Base-by-base conservation (phyloP, 805 yeast genomes). In the Diddensiella santjacobensis region DNA sequence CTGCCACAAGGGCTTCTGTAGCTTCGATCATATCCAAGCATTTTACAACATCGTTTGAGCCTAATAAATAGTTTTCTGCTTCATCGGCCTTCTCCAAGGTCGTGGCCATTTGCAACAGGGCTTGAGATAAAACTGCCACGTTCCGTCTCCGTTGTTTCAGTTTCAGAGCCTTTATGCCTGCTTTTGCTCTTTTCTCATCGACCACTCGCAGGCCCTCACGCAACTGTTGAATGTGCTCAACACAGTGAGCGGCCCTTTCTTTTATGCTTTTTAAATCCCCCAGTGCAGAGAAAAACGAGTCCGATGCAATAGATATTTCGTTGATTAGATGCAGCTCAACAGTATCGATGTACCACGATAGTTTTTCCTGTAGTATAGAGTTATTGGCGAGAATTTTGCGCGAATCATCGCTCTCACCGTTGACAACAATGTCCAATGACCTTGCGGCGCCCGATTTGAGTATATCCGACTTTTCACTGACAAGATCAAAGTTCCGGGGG, bases 231-330 rank as follows among this genome's bases (percentile, higher is more conserved):
- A 83, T 70, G 35, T 73, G 69, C 3, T 64, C 61, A 0, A 83
- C 69, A 20, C 89, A 75, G 10, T 64, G 62, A 10, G 71, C 66
- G 2, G 90, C 78, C 20, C 53, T 48, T 52, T 77, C 78, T 1
- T 65, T 60, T 30, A 90, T 80, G 4, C 71, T 72, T 57, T 81
- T 81, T 48, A 93, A 75, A 53, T 88, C 95, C 46, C 82, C 87
- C 47, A 95, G 70, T 0, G 96, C 90, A 44, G 80, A 80, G 66
- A 89, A 89, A 61, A 93, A 91, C 4, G 90, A 81, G 45, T 81
- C 80, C 0, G 96, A 87, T 0, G 96, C 84, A 54, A 79, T 78
- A 2, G 96, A 84, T 26, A 93, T 88, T 64, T 89, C 96, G 35
- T 78, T 74, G 17, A 90, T 84, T 37, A 91, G 68, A 52, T 84